Evolutionary conservation across 352 stramenopile genomes (phyloP).

Genomic region (Thalassiosira mediterranea): DNA sequence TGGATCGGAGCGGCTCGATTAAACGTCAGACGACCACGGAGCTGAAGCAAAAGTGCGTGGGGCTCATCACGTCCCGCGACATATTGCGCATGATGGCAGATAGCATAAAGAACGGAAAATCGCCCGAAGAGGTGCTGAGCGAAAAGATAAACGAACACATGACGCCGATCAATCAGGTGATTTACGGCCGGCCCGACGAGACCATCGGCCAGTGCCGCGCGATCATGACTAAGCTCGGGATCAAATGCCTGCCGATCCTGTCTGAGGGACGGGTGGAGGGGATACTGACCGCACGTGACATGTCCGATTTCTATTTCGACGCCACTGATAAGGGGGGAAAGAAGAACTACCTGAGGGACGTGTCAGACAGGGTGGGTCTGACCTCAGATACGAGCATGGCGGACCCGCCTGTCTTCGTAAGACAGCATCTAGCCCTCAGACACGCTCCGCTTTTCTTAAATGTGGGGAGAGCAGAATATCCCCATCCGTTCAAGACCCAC

Average conservation of each 20-base stretch:
- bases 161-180: constrained; percentile 79
- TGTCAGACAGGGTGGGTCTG: constrained; percentile 74
- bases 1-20: constrained; percentile 36
- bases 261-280: constrained; percentile 72
- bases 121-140: constrained; percentile 54
- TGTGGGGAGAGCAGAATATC: constrained; percentile 67
- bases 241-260: constrained; percentile 82
- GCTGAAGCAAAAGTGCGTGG: constrained; percentile 49
- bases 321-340: constrained; percentile 76
- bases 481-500: constrained; percentile 80
- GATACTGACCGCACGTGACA: constrained; percentile 76
- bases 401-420: constrained; percentile 73
- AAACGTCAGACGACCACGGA: constrained; percentile 16
- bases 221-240: constrained; percentile 79
- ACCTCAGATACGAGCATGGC: constrained; percentile 78
- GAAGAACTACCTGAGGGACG: constrained; percentile 72
- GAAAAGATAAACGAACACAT: constrained; percentile 60
- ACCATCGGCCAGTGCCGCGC: constrained; percentile 75
- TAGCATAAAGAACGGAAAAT: constrained; percentile 59
- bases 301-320: constrained; percentile 75
- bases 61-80: constrained; percentile 75
- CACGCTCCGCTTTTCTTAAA: constrained; percentile 76
- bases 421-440: constrained; percentile 66
- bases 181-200: constrained; percentile 79
- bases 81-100: constrained; percentile 68